Base-by-base conservation (phyloP, 1,139 yeast genomes). In the Hyphopichia burtonii region DNA sequence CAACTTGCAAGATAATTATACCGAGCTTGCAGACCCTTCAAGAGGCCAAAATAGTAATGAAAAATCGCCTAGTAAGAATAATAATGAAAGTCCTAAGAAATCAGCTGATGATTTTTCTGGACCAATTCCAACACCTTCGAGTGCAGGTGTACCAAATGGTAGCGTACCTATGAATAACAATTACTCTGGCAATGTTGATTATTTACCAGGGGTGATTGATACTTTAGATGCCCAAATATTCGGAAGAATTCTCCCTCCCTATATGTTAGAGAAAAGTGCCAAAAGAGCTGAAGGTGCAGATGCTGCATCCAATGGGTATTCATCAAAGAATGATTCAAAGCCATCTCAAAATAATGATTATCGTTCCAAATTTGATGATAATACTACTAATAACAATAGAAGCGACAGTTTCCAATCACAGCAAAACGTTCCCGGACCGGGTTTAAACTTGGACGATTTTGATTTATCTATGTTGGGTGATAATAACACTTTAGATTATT, bases 241-340 rank as follows among this genome's bases (percentile, higher is more conserved):
- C 66, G 96, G 96, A 1, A 70, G 86, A 40, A 83, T 85, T 52
- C 60, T 88, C 41, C 96, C 96, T 3, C 94, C 95, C 1, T 87
- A 86, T 55, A 86, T 86, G 94, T 61, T 80, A 45, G 75, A 74
- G 44, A 61, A 63, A 41, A 68, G 61, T 43, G 52, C 46, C 27
- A 47, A 41, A 30, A 28, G 31, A 25, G 38, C 30, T 9, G 43
- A 41, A 15, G 38, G 36, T 16, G 11, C 11, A 18, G 32, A 34
- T 11, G 4, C 3, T 5, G 12, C 3, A 17, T 6, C 19, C 10
- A 17, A 31, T 9, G 3, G 9, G 7, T 17, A 12, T 12, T 7
- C 5, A 17, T 7, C n/a, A 5, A 16, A 6, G 3, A 31, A 31
- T 31, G 32, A 30, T 5, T 17, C n/a, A 15, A 15, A 14, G 7